Conservation (phyloP, 1,284 basidiomycete genomes). For the Tausonia pullulans region DNA sequence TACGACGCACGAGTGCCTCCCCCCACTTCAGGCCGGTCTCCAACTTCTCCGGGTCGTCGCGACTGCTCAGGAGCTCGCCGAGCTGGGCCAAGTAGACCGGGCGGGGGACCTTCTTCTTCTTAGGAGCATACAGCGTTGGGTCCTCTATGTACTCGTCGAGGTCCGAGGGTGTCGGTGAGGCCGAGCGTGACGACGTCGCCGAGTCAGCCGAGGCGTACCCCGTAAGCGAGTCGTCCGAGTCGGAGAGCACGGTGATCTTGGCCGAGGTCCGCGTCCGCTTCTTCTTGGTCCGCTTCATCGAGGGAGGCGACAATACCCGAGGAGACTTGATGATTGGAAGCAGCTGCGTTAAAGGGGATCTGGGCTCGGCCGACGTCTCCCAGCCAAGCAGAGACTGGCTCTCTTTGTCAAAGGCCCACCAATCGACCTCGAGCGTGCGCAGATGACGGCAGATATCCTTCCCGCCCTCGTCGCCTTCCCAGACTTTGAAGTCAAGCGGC, state of each 20-base stretch:
- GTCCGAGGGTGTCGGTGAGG: constrained; percentile 66
- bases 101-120: constrained; percentile 49
- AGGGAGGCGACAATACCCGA: neutral
- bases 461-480: constrained; percentile 68
- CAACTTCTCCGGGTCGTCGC: constrained; percentile 58
- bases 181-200: constrained; percentile 59
- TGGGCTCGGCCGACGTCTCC: neutral
- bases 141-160: constrained; percentile 74
- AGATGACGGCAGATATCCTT: constrained; percentile 35
- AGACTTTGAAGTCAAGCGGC: constrained; percentile 64
- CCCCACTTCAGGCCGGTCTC: constrained; percentile 66
- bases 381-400: neutral
- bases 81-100: constrained; percentile 78
- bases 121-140: constrained; percentile 48
- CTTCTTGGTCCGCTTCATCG: constrained; percentile 13
- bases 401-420: neutral
- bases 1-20: constrained; percentile 69
- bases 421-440: constrained; percentile 4
- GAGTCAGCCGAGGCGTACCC: constrained; percentile 53
- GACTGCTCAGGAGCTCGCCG: constrained; percentile 55
- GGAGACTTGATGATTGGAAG: neutral
- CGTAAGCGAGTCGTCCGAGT: constrained; percentile 70
- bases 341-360: neutral
- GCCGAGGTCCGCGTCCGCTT: constrained; percentile 24
- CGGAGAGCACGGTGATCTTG: constrained; percentile 39